A percentile compares a stretch with the other conserved stretches of the same genome.
Evolutionary conservation across 1,139 yeast species (phyloP).

Genomic region (Diutina rugosa): DNA sequence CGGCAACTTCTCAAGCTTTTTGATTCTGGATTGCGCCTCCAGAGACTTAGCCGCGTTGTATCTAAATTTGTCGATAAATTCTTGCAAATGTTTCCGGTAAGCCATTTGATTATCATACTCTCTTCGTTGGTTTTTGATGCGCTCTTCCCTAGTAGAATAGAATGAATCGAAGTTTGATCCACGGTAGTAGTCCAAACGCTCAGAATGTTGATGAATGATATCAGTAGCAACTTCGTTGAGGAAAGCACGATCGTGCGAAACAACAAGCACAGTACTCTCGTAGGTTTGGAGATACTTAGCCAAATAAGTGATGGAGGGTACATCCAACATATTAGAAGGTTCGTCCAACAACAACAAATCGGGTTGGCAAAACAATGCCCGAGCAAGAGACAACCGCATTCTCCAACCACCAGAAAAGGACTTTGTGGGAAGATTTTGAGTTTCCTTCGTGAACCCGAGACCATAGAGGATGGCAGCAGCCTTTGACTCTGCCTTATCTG

Average conservation of each 20-base stretch:
- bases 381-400: conserved; percentile 95
- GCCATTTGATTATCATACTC: conserved; percentile 98
- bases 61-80: conserved; percentile 88
- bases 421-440: conserved; percentile 74
- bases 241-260: conserved; percentile 95
- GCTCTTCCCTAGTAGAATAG: conserved; percentile 88
- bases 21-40: conserved; percentile 96
- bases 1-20: conserved; percentile 90
- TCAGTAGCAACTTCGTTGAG: conserved; percentile 97
- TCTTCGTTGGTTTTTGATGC: conserved; percentile 83
- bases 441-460: conserved; percentile 81
- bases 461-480: conserved; percentile 94
- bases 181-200: conserved; percentile 88
- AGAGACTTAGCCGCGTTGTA: conserved; percentile 95
- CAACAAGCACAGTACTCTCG: conserved; percentile 86
- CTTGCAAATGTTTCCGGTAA: conserved; percentile 82
- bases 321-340: conserved; percentile 99
- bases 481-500: conserved; percentile 94
- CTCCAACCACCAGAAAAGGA: conserved; percentile 99
- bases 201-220: conserved; percentile 94
- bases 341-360: conserved; percentile 88
- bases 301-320: conserved; percentile 89
- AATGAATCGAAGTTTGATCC: conserved; percentile 90
- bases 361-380: conserved; percentile 95
- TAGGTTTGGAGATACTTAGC: conserved; percentile 83